Percentiles rank a stretch among this genome's conserved stretches.
These are phyloP conservation scores for Ceratocystis albifundus DNA, from an alignment of 2,329 filamentous ascomycete genomes.

Conservation along the genomic window DNA sequence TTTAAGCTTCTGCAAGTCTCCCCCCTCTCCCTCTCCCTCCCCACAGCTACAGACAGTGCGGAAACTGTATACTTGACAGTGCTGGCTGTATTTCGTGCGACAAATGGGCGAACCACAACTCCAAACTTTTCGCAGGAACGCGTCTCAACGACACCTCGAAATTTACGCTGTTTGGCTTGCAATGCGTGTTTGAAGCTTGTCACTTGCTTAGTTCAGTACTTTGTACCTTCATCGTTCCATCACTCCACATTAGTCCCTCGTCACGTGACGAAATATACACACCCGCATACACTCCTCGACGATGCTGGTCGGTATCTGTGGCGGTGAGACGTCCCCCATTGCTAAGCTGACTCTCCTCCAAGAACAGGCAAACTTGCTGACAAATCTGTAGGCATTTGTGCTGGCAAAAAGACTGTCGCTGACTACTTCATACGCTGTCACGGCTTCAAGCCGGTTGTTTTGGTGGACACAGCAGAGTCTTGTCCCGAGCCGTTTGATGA, in stretches of 20 bases:
- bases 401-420: slow-evolving; percentile 82
- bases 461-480: slow-evolving; percentile 36
- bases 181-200: no score
- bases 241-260: slow-evolving; percentile 31
- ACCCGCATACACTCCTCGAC: slow-evolving; percentile 24
- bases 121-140: slow-evolving; percentile 1
- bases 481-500: slow-evolving; percentile 45
- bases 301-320: slow-evolving; percentile 70
- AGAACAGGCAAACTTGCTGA: background rate
- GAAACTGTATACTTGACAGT: background rate
- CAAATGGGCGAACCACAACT: background rate
- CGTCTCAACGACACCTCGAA: slow-evolving; percentile 18
- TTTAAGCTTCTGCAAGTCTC: background rate
- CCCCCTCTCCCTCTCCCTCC: background rate
- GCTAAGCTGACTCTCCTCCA: slow-evolving; percentile 17
- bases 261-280: background rate
- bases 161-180: background rate
- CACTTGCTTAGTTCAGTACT: no score
- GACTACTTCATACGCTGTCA: slow-evolving; percentile 77
- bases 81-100: background rate
- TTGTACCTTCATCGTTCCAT: no score
- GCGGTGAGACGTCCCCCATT: slow-evolving; percentile 39
- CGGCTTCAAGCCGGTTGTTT: slow-evolving; percentile 61
- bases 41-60: background rate
- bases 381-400: slow-evolving; percentile 60